phyloP scores from a whole-genome alignment of 306 rosid genomes.

The Hippophae gyantsensis region DNA sequence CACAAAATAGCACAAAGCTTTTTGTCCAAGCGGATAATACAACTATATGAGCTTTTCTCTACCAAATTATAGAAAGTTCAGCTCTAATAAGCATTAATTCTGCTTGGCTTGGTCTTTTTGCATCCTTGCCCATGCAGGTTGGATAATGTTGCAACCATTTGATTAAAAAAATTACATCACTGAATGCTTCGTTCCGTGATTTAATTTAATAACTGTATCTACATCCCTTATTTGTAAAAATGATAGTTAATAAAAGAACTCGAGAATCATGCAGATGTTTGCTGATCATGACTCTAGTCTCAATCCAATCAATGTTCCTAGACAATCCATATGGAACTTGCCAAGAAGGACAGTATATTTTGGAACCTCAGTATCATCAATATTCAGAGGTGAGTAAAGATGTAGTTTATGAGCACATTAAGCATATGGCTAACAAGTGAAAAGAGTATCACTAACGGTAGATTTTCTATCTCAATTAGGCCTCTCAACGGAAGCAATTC shows the following conservation, averaged over 20 bases:
- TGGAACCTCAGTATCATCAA: constrained; percentile 74
- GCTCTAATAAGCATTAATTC: too few relatives aligned
- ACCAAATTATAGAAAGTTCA: too few relatives aligned
- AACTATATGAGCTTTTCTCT: too few relatives aligned
- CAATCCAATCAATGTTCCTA: constrained; percentile 66
- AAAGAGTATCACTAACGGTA: constrained; percentile 19
- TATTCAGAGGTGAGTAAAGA: constrained; percentile 51
- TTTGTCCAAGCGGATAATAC: not conserved
- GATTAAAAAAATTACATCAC: too few relatives aligned
- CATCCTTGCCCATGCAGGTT: too few relatives aligned
- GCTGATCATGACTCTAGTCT: constrained; percentile 72
- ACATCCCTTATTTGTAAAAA: not conserved
- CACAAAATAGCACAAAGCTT: not conserved
- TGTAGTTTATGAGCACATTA: constrained; percentile 8
- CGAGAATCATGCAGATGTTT: constrained; percentile 51
- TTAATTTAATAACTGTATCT: not conserved
- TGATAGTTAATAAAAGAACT: constrained; percentile 3
- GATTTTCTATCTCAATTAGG: constrained; percentile 35
- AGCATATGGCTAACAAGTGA: constrained; percentile 9
- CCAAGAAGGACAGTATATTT: constrained; percentile 75
- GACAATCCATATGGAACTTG: constrained; percentile 82
- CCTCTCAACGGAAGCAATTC: constrained; percentile 71
- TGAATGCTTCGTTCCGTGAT: not conserved
- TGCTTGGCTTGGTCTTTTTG: too few relatives aligned
- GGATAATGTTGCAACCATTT: too few relatives aligned